phyloP scores from a whole-genome alignment of 176 grass and related monocot genomes.

The Phragmites australis region DNA sequence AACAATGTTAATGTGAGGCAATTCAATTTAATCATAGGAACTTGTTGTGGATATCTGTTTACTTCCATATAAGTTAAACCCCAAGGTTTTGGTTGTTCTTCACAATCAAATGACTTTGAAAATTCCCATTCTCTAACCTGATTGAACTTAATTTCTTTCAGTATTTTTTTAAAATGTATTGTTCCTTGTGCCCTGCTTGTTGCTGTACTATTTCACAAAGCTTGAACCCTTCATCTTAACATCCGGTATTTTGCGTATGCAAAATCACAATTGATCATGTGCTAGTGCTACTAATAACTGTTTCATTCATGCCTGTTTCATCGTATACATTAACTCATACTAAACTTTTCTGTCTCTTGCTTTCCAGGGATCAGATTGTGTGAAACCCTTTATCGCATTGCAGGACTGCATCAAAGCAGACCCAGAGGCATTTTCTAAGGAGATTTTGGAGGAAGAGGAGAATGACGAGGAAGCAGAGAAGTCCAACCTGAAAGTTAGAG shows the following conservation, averaged over 20 bases:
- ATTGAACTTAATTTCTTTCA: not conserved
- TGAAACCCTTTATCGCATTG: conserved; percentile 73
- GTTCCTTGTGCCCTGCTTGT: not conserved
- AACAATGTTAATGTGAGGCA: conserved; percentile 4
- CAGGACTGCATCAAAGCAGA: conserved; percentile 89
- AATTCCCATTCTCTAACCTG: not conserved
- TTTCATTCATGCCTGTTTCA: not conserved
- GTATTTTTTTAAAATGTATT: not conserved
- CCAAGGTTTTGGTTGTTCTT: not conserved
- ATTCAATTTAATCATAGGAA: not conserved
- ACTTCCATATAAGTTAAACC: not conserved
- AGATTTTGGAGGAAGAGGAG: conserved; percentile 74
- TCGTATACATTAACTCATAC: not conserved
- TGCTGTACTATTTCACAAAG: not conserved
- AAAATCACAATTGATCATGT: not conserved
- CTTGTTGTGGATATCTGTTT: not conserved
- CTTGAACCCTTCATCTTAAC: not conserved
- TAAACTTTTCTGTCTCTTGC: conserved; percentile 1
- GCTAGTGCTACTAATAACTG: not conserved
- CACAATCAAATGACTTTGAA: not conserved
- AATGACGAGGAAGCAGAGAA: conserved; percentile 60
- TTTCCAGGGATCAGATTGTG: conserved; percentile 93
- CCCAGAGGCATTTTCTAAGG: conserved; percentile 89
- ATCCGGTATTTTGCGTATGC: not conserved
- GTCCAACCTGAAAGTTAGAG: conserved; percentile 58